phyloP scores from a whole-genome alignment of 352 stramenopile genomes.

The Globisporangium alternatum region DNA sequence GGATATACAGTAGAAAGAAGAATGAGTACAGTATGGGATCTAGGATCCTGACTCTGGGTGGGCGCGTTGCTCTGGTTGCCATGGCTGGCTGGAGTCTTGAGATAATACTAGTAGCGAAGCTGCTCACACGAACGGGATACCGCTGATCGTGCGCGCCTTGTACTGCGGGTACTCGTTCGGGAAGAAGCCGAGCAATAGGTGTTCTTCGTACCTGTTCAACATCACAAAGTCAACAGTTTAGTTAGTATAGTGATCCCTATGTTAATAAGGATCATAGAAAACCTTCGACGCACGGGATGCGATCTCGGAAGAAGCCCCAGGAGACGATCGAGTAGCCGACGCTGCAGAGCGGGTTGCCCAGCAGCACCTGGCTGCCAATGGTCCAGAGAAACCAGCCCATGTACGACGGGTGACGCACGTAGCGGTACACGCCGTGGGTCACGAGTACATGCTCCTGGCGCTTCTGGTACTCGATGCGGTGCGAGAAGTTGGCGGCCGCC shows the following conservation, averaged over 20 bases:
- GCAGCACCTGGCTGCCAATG: constrained; percentile 92
- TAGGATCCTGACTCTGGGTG: not conserved
- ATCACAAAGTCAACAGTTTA: not conserved
- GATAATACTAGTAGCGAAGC: not conserved
- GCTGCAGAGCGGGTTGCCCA: constrained; percentile 89
- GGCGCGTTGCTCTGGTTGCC: too few species aligned
- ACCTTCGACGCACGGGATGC: constrained; percentile 82
- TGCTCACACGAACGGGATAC: constrained; percentile 89
- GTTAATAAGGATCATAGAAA: not conserved
- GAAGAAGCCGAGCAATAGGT: constrained; percentile 89
- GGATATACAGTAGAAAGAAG: not conserved
- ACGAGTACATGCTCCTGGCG: constrained; percentile 93
- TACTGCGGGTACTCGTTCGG: constrained; percentile 92
- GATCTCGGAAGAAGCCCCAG: constrained; percentile 94
- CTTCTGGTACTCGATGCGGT: constrained; percentile 94
- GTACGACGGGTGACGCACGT: constrained; percentile 95
- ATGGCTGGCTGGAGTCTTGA: not conserved
- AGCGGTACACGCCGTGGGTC: constrained; percentile 91
- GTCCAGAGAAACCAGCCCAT: constrained; percentile 97
- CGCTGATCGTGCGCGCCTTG: constrained; percentile 83
- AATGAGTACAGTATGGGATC: not conserved
- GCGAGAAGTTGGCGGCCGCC: constrained; percentile 93
- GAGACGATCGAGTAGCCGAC: constrained; percentile 86
- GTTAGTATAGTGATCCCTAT: not conserved
- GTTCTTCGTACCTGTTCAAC: constrained; percentile 87